These are phyloP conservation scores for Orychophragmus violaceus DNA, from an alignment of 345 rosid genomes.

Conservation along the genomic window DNA sequence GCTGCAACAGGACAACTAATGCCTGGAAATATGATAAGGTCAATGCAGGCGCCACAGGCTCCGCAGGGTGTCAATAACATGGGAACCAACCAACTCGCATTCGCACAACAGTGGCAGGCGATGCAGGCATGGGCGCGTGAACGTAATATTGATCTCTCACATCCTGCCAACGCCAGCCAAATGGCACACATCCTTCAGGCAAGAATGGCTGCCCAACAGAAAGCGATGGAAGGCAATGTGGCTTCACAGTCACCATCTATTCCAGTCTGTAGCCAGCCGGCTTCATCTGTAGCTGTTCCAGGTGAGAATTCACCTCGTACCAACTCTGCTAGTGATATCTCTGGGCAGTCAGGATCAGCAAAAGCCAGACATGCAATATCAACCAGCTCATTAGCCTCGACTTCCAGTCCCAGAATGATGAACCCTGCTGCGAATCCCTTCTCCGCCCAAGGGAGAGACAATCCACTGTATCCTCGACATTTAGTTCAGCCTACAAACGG, in stretches of 20 bases:
- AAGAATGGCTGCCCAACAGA: constrained; percentile 76
- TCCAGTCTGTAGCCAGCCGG: constrained; percentile 62
- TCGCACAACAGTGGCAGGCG: constrained; percentile 78
- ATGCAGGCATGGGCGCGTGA: constrained; percentile 88
- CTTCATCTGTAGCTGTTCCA: constrained; percentile 58
- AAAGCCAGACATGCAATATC: constrained; percentile 53
- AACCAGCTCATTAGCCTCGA: constrained; percentile 50
- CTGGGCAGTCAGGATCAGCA: constrained; percentile 72
- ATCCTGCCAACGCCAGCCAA: constrained; percentile 83
- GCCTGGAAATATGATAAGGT: constrained; percentile 54
- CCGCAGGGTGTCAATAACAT: constrained; percentile 54
- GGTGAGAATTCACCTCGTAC: constrained; percentile 67
- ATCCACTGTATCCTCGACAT: constrained; percentile 52
- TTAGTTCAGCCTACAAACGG: constrained; percentile 54
- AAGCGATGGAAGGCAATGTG: constrained; percentile 54
- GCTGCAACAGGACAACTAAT: constrained; percentile 48
- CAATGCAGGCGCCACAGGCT: constrained; percentile 62
- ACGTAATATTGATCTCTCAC: constrained; percentile 81
- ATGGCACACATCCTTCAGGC: constrained; percentile 79
- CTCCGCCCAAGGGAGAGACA: constrained; percentile 61
- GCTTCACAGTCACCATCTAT: constrained; percentile 47
- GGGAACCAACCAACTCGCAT: constrained; percentile 58
- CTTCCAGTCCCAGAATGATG: constrained; percentile 42
- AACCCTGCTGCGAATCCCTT: constrained; percentile 51
- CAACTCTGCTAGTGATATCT: constrained; percentile 69